A percentile compares a stretch with the other conserved stretches of the same genome.
These are phyloP conservation scores for Arctium minus DNA, from an alignment of 129 eudicot species.

Conservation along the genomic window DNA sequence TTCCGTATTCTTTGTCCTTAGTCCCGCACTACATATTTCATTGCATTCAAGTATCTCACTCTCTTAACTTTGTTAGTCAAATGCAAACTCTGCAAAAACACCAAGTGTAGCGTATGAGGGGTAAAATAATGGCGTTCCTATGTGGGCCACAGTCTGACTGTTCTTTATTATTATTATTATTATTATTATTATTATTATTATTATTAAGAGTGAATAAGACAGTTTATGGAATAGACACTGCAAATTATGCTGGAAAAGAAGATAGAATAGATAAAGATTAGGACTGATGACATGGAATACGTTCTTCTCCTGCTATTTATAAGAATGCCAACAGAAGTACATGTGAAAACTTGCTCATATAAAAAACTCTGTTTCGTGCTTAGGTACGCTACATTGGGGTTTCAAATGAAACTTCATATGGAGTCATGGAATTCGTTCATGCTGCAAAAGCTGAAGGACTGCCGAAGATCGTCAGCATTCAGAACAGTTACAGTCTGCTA, in stretches of 20 bases:
- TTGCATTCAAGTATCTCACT: too few species aligned
- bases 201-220: background rate
- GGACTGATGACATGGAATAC: background rate
- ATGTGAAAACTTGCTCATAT: background rate
- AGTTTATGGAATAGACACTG: background rate
- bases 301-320: background rate
- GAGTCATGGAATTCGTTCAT: constrained; percentile 90
- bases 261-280: background rate
- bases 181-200: too few species aligned
- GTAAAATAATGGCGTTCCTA: too few species aligned
- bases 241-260: background rate
- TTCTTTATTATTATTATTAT: too few species aligned
- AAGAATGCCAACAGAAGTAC: background rate
- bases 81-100: too few species aligned
- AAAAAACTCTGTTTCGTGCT: background rate
- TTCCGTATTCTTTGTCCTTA: too few species aligned
- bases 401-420: constrained; percentile 95
- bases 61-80: too few species aligned
- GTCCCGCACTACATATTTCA: too few species aligned
- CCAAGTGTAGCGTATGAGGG: too few species aligned
- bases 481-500: constrained; percentile 78
- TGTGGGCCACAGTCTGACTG: background rate
- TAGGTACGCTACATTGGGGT: constrained; percentile 96
- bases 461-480: constrained; percentile 93
- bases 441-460: constrained; percentile 81